Evolutionary conservation across 805 yeast species (phyloP).

Genomic region (Suhomyces canberraensis): DNA sequence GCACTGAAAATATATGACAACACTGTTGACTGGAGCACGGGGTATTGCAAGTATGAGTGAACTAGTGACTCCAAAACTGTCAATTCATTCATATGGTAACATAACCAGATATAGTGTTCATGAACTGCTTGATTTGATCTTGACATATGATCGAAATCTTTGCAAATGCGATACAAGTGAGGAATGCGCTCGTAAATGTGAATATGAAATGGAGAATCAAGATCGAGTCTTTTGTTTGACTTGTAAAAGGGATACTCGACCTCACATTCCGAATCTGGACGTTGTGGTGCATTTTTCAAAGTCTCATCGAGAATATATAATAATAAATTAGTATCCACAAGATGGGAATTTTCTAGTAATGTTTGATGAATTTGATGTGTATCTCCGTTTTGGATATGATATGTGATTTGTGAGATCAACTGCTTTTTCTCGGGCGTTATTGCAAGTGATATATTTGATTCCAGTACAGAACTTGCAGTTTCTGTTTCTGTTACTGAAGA

Average conservation of each 20-base stretch:
- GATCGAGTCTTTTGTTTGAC: constrained; percentile 5
- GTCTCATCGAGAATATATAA: constrained; percentile 2
- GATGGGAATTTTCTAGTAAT: neutral
- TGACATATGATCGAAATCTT: constrained; percentile 9
- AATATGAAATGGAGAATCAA: constrained; percentile 5
- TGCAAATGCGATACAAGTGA: constrained; percentile 18
- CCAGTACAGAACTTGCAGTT: neutral
- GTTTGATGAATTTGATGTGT: neutral
- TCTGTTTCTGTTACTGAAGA: neutral
- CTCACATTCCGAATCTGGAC: constrained; percentile 2
- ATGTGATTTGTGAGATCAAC: neutral
- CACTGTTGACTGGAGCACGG: constrained; percentile 20
- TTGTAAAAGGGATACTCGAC: constrained; percentile 7
- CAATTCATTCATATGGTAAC: constrained; percentile 35
- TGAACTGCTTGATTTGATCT: constrained; percentile 5
- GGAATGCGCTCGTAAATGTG: constrained; percentile 19
- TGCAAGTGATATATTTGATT: neutral
- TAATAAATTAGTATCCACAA: constrained; percentile 5
- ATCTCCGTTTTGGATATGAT: no score
- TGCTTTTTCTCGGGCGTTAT: neutral
- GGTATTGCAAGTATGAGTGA: constrained; percentile 18
- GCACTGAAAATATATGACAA: constrained; percentile 28
- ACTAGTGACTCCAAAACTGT: constrained; percentile 19
- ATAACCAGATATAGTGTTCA: constrained; percentile 30
- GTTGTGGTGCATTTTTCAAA: constrained; percentile 1